Evolutionary conservation across 192 early-diverging fungal genomes (phyloP).

Genomic region (Umbelopsis isabellina): DNA sequence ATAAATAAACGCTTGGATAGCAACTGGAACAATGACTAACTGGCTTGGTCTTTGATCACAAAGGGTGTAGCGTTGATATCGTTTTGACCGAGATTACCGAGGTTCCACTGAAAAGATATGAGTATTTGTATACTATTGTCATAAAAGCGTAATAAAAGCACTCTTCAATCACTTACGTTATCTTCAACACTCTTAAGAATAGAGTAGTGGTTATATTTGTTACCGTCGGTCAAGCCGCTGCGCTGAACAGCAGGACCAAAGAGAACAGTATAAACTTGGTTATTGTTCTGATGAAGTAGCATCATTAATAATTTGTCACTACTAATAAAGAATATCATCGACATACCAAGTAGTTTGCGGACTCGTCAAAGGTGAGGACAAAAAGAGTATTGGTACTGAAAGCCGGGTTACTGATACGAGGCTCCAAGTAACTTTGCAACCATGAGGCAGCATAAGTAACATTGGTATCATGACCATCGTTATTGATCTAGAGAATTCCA

Average conservation of each 20-base stretch:
- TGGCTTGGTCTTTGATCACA: conserved; percentile 27
- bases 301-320: not conserved
- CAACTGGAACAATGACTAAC: conserved; percentile 7
- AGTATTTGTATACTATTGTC: too few relatives aligned
- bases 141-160: not conserved
- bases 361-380: conserved; percentile 41
- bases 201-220: conserved; percentile 52
- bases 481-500: conserved; percentile 43
- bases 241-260: conserved; percentile 43
- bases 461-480: conserved; percentile 59
- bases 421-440: conserved; percentile 58
- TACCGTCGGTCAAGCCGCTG: conserved; percentile 32
- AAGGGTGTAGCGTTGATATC: conserved; percentile 40
- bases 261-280: conserved; percentile 40
- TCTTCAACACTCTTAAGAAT: conserved; percentile 46
- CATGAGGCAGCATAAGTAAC: conserved; percentile 50
- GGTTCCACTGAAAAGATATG: conserved; percentile 29
- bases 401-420: conserved; percentile 47
- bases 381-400: conserved; percentile 54
- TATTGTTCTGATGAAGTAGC: not conserved
- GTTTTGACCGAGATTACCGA: conserved; percentile 46
- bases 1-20: not conserved
- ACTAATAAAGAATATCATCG: not conserved
- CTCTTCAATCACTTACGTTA: conserved; percentile 5
- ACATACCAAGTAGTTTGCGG: not conserved